Evolutionary conservation across 2,329 filamentous ascomycete species (phyloP).

Genomic region (Fusarium anguioides): DNA sequence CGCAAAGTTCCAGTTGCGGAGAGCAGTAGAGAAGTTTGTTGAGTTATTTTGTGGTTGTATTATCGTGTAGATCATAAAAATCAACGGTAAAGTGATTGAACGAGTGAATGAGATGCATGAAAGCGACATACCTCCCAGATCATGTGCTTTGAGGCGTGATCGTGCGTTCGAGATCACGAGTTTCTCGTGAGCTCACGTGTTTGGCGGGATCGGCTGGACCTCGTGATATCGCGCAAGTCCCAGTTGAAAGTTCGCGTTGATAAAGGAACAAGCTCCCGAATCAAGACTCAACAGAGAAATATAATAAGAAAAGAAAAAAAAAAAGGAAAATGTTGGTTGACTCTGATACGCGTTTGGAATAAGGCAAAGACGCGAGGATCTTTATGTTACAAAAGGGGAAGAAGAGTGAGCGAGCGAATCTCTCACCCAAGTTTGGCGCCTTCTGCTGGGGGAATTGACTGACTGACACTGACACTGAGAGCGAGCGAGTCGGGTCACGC

Average conservation of each 20-base stretch:
- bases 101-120: slow-evolving; percentile 40
- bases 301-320: slow-evolving; percentile 14
- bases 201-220: slow-evolving; percentile 59
- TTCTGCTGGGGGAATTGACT: slow-evolving; percentile 26
- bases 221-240: slow-evolving; percentile 60
- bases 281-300: slow-evolving; percentile 17
- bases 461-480: slow-evolving; percentile 38
- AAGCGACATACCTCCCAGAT: slow-evolving; percentile 58
- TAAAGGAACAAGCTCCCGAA: background rate
- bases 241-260: slow-evolving; percentile 40
- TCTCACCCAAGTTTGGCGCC: slow-evolving; percentile 3
- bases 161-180: slow-evolving; percentile 56
- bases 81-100: slow-evolving; percentile 29
- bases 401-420: slow-evolving; percentile 30
- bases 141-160: slow-evolving; percentile 54
- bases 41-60: background rate
- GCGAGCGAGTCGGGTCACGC: slow-evolving; percentile 52
- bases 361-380: slow-evolving; percentile 33
- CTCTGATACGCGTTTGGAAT: slow-evolving; percentile 28
- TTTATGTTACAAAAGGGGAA: slow-evolving; percentile 47
- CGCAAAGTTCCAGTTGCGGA: background rate
- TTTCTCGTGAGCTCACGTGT: slow-evolving; percentile 59
- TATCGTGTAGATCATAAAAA: slow-evolving; percentile 18
- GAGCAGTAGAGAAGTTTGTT: background rate
- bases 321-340: slow-evolving; percentile 13